Conservation (phyloP, 2,329 filamentous ascomycete genomes). For the Tolypocladium cylindrosporum region DNA sequence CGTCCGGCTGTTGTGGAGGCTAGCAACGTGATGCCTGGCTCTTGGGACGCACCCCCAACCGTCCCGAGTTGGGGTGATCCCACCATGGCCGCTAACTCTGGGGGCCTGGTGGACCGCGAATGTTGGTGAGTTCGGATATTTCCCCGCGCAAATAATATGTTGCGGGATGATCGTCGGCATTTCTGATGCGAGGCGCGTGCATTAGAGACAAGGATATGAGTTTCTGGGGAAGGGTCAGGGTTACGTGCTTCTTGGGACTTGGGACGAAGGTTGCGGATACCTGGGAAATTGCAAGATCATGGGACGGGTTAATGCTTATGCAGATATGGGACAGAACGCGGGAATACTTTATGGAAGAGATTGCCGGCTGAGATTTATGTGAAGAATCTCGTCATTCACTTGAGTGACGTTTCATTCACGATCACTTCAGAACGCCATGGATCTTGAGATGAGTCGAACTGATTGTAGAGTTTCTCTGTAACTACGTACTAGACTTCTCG, state of each 20-base stretch:
- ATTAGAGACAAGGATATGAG: background rate
- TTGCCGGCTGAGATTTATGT: background rate
- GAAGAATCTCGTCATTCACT: background rate
- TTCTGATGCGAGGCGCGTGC: background rate
- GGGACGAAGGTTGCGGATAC: background rate
- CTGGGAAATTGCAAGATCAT: background rate
- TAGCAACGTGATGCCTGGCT: slow-evolving; percentile 22
- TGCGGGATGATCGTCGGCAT: background rate
- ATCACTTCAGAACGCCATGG: too few relatives aligned
- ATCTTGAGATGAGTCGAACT: too few relatives aligned
- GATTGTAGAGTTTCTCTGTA: too few relatives aligned
- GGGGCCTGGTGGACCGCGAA: background rate
- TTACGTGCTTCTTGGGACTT: background rate
- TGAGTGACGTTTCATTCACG: background rate
- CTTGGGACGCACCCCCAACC: slow-evolving; percentile 12
- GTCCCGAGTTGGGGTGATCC: slow-evolving; percentile 19
- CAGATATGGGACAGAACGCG: background rate
- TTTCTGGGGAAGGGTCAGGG: background rate
- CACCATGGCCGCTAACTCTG: slow-evolving; percentile 19
- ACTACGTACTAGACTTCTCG: too few relatives aligned
- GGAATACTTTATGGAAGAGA: background rate
- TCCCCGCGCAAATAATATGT: too few relatives aligned
- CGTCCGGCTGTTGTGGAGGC: background rate
- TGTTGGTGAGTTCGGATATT: background rate
- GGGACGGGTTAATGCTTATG: background rate